Base-by-base conservation (phyloP, 805 yeast genomes). In the Hanseniaspora nectarophila region DNA sequence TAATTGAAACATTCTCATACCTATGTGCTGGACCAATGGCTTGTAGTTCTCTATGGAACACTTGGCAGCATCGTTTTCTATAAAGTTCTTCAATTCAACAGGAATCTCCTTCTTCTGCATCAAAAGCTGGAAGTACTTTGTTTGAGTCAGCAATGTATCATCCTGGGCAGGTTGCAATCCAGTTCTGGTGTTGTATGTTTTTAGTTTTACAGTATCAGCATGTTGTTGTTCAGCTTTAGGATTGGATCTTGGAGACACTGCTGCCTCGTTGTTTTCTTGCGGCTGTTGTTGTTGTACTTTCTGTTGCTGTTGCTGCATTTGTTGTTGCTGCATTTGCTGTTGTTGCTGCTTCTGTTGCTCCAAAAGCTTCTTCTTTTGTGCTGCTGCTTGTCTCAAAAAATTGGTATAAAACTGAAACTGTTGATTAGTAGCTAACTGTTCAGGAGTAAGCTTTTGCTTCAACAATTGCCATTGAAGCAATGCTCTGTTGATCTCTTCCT, bases 401-500 rank as follows among this genome's bases (percentile, higher is more conserved):
- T 60, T 64, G 4, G 70, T 64, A 45, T 62, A 64, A 47, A 63
- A 65, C n/a, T 62, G 57, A 51, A 63, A 66, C 54, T 66, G 68
- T 1, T 67, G 66, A 10, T 63, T 59, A 37, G 60, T 63, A 1
- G 66, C 63, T 0, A 66, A 67, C 48, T 64, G 64, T 12, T 32
- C 45, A 35, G 63, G 66, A 20, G 68, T 66, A 34, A 65, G 68
- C 38, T 65, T 66, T 33, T 62, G 64, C 10, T 67, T 61, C 42
- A 66, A 49, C 43, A 65, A 68, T 50, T 66, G 70, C 70, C 70
- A 66, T 54, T 68, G 61, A 49, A 56, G 38, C 24, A 45, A 31
- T 35, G 68, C 65, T 38, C 70, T 61, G 45, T 65, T 65, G n/a
- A 66, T 61, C 40, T 66, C 70, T 38, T 66, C 70, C 38, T 61